These are phyloP conservation scores for Phytopythium aichiense DNA, from an alignment of 352 stramenopile genomes.

Conservation along the genomic window DNA sequence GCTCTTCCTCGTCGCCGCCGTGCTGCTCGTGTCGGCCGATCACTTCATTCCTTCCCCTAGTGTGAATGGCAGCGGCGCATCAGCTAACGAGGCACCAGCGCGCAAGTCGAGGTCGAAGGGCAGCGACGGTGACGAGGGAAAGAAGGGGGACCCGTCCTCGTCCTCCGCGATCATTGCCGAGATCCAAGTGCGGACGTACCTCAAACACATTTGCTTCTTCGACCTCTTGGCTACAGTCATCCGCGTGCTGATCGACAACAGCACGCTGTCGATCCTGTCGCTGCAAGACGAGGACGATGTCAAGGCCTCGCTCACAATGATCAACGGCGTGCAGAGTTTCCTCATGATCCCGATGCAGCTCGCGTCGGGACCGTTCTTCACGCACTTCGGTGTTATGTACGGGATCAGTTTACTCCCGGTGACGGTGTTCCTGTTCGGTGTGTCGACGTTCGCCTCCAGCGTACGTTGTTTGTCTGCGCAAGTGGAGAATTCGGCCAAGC, in stretches of 20 bases:
- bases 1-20: constrained; percentile 50
- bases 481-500: neutral
- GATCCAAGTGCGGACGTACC: constrained; percentile 68
- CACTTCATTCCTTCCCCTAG: constrained; percentile 24
- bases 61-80: constrained; percentile 2
- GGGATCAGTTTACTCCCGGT: constrained; percentile 69
- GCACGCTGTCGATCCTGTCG: constrained; percentile 70
- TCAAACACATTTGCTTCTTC: constrained; percentile 88
- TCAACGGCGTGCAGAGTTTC: constrained; percentile 84
- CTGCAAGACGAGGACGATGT: constrained; percentile 59
- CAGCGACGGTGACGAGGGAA: neutral
- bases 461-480: constrained; percentile 17
- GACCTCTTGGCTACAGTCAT: constrained; percentile 78
- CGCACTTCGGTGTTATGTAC: constrained; percentile 84
- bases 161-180: constrained; percentile 44
- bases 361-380: constrained; percentile 74
- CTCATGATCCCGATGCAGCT: constrained; percentile 87
- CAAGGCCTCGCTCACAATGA: constrained; percentile 66
- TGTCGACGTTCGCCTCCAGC: constrained; percentile 51
- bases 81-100: neutral
- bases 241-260: constrained; percentile 80
- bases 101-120: neutral
- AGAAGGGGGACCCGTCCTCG: constrained; percentile 11
- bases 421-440: constrained; percentile 68
- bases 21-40: constrained; percentile 52